Conservation (phyloP, 192 early-diverging fungal genomes). For the Linnemannia exigua region DNA sequence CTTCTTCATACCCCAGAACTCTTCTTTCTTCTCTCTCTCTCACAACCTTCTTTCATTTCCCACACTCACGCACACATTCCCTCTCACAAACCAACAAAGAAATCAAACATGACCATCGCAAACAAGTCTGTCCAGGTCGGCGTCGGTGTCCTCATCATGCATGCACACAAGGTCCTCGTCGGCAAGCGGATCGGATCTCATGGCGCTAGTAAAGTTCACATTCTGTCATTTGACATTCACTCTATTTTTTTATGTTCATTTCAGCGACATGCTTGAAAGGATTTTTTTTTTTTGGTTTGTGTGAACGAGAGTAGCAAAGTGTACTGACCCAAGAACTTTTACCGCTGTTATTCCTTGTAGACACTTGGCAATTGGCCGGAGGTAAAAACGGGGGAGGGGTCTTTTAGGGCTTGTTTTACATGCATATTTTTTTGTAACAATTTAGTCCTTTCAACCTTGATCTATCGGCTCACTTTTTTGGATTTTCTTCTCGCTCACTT, state of each 20-base stretch:
- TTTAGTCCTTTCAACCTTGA: neutral
- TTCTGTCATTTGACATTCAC: neutral
- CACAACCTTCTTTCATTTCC: no score
- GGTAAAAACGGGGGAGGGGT: constrained; percentile 40
- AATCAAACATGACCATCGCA: neutral
- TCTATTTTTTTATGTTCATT: constrained; percentile 13
- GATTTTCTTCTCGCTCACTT: neutral
- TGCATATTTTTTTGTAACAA: neutral
- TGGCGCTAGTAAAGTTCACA: constrained; percentile 59
- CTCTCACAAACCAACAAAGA: neutral
- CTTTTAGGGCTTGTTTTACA: neutral
- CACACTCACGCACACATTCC: neutral
- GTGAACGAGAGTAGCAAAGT: neutral
- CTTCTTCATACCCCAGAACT: neutral
- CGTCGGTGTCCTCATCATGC: constrained; percentile 47
- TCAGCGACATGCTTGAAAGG: no score
- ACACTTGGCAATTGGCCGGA: constrained; percentile 65
- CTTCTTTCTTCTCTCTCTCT: neutral
- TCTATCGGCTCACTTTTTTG: neutral
- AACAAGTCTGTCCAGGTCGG: constrained; percentile 44
- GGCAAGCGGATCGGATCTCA: constrained; percentile 69
- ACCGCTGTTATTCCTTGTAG: constrained; percentile 1
- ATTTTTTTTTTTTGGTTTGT: neutral
- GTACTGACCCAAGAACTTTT: neutral
- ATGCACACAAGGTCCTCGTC: constrained; percentile 54